These are phyloP conservation scores for Russula olivacea DNA, from an alignment of 768 basidiomycete genomes.

Conservation along the genomic window DNA sequence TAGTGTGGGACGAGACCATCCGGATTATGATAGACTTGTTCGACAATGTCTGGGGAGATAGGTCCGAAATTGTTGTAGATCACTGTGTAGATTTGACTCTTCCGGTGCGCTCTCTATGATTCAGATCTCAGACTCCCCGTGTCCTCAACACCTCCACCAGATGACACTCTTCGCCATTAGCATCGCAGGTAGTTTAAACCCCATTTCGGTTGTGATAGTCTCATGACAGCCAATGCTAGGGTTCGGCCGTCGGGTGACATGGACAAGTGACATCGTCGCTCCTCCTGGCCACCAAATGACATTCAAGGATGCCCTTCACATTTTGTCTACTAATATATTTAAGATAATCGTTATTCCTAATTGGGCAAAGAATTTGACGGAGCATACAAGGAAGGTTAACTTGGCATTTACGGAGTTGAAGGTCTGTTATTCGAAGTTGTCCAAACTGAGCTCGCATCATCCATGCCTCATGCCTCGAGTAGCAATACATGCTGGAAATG, in stretches of 20 bases:
- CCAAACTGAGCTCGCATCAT: neutral
- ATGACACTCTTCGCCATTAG: conserved; percentile 52
- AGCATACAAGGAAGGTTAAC: conserved; percentile 31
- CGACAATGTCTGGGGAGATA: conserved; percentile 42
- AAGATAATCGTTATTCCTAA: conserved; percentile 38
- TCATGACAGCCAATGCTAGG: conserved; percentile 25
- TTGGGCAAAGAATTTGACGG: conserved; percentile 37
- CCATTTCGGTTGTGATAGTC: neutral
- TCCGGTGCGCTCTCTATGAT: conserved; percentile 36
- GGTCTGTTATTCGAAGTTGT: conserved; percentile 27
- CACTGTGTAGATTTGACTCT: conserved; percentile 49
- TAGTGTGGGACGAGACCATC: conserved; percentile 38
- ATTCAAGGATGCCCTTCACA: conserved; percentile 47
- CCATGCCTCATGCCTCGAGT: neutral
- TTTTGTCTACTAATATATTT: conserved; percentile 37
- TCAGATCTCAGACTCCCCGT: neutral
- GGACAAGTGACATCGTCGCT: conserved; percentile 37
- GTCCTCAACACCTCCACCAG: conserved; percentile 29
- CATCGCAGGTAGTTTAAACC: conserved; percentile 35
- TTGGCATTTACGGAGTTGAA: conserved; percentile 41
- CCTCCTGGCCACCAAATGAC: conserved; percentile 43
- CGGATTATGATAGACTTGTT: conserved; percentile 31
- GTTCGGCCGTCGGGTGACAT: conserved; percentile 47
- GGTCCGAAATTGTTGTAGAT: conserved; percentile 38
- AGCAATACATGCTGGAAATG: conserved; percentile 31